Evolutionary conservation across 768 basidiomycete genomes (phyloP).

Genomic region (Tylopilus subfusipes): DNA sequence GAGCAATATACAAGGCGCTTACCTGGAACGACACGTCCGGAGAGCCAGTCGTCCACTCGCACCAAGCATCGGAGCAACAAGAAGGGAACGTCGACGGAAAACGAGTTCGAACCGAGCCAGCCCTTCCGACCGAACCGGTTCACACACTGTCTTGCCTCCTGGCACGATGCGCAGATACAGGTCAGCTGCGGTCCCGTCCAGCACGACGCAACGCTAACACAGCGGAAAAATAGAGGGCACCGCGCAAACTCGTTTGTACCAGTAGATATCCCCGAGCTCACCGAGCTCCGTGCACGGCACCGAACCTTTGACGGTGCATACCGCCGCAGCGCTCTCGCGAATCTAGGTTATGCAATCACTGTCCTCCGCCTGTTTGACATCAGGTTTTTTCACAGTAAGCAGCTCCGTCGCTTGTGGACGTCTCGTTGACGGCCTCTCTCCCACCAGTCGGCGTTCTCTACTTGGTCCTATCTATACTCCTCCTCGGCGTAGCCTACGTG

Average conservation of each 20-base stretch:
- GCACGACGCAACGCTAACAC: neutral
- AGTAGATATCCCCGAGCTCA: conserved; percentile 55
- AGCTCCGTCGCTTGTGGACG: neutral
- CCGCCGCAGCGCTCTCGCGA: conserved; percentile 67
- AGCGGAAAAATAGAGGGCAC: conserved; percentile 31
- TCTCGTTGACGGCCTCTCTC: neutral
- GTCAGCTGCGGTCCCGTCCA: conserved; percentile 7
- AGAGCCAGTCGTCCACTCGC: conserved; percentile 23
- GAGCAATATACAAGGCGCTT: neutral
- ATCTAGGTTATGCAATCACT: conserved; percentile 69
- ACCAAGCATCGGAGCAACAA: conserved; percentile 18
- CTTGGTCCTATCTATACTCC: conserved; percentile 54
- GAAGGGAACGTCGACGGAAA: conserved; percentile 3
- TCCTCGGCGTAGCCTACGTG: conserved; percentile 56
- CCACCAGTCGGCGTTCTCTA: conserved; percentile 57
- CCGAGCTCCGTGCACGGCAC: conserved; percentile 74
- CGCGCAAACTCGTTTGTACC: conserved; percentile 49
- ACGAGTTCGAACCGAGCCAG: conserved; percentile 14
- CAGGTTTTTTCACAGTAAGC: conserved; percentile 68
- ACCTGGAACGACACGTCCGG: conserved; percentile 25
- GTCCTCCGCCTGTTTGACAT: conserved; percentile 77
- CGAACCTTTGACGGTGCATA: conserved; percentile 85
- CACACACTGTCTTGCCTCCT: conserved; percentile 9
- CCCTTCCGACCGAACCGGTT: conserved; percentile 14
- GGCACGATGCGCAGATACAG: conserved; percentile 24